These are phyloP conservation scores for Aureobasidium musti DNA, from an alignment of 2,329 filamentous ascomycete species.

Conservation along the genomic window DNA sequence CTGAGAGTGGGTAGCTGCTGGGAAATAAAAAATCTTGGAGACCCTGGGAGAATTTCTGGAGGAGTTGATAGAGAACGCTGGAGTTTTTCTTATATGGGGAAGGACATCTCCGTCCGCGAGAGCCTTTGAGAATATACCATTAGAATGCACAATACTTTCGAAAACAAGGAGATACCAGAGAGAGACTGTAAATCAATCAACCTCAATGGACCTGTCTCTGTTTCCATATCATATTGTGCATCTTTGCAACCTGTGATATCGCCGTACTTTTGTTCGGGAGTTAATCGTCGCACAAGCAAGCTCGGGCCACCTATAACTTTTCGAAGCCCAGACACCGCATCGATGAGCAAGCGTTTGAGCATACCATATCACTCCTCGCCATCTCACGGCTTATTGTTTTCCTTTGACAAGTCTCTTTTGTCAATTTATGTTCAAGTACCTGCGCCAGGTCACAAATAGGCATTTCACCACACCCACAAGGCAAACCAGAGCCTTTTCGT, in stretches of 20 bases:
- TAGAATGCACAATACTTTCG: too few species aligned
- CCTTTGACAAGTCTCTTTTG: background rate
- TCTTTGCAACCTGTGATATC: too few species aligned
- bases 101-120: too few species aligned
- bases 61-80: background rate
- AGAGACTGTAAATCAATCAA: background rate
- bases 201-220: background rate
- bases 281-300: background rate
- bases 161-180: too few species aligned
- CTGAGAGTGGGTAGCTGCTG: background rate
- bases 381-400: background rate
- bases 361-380: background rate
- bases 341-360: background rate
- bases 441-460: conserved; percentile 17
- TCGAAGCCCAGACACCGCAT: background rate
- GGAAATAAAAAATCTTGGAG: conserved; percentile 17
- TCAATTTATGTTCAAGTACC: conserved; percentile 22
- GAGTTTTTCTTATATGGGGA: background rate
- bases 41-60: conserved; percentile 3
- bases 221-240: background rate
- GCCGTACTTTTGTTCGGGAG: background rate
- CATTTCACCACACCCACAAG: background rate
- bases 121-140: too few species aligned
- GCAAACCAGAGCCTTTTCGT: conserved; percentile 9
- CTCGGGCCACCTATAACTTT: conserved; percentile 1